A percentile compares a stretch with the other conserved stretches of the same genome.
Evolutionary conservation across 106 monocot genomes (phyloP).

Genomic region (Dendrobium officinale): DNA sequence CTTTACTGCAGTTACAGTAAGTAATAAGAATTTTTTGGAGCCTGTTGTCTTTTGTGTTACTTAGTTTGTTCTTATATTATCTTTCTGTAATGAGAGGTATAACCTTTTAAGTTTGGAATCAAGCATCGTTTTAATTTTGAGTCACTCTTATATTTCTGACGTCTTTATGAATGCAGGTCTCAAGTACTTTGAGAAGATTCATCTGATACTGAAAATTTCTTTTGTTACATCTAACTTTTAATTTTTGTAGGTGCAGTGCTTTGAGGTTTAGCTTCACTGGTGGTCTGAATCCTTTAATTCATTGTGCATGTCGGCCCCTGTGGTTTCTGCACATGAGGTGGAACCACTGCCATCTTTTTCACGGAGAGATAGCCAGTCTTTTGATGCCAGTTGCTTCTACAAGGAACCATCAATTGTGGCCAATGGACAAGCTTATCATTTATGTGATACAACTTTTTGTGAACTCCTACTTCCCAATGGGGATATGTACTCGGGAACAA

Average conservation of each 20-base stretch:
- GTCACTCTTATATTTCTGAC: neutral
- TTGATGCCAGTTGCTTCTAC: slow-evolving; percentile 10
- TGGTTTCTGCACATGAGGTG: neutral
- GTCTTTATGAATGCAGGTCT: neutral
- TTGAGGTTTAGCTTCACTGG: neutral
- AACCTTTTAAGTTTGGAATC: neutral
- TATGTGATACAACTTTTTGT: slow-evolving; percentile 12
- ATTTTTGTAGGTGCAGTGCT: neutral
- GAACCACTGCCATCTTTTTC: neutral
- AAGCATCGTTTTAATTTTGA: neutral
- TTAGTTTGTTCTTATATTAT: neutral
- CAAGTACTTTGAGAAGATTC: neutral
- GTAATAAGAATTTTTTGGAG: neutral
- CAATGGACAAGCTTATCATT: slow-evolving; percentile 7
- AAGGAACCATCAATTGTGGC: slow-evolving; percentile 1
- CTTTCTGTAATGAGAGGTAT: neutral
- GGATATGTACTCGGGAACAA: slow-evolving; percentile 60
- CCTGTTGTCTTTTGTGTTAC: neutral
- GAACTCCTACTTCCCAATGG: slow-evolving; percentile 51
- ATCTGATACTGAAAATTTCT: neutral
- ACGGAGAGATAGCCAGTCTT: slow-evolving; percentile 4
- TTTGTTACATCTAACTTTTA: neutral
- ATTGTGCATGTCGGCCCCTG: slow-evolving; percentile 6
- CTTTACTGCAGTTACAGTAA: neutral
- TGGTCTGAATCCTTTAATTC: slow-evolving; percentile 4